Conservation (phyloP, 176 grass and related monocot genomes). For the Oropetium thomaeum region DNA sequence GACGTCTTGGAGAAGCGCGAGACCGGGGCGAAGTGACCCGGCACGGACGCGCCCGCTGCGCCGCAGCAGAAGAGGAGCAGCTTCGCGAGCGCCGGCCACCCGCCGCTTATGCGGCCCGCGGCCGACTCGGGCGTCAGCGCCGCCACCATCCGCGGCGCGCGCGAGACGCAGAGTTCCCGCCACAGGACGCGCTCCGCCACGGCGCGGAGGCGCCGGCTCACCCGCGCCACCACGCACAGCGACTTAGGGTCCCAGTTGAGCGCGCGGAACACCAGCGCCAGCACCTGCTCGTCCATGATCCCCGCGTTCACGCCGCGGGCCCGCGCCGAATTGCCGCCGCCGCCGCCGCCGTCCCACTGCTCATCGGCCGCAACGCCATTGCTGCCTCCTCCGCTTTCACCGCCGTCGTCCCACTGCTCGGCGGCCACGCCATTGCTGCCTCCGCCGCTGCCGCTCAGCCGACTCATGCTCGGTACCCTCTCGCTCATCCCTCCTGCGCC, state of each 20-base stretch:
- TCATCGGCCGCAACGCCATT: neutral
- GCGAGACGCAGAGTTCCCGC: conserved; percentile 63
- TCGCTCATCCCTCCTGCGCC: conserved; percentile 28
- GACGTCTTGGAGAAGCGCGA: conserved; percentile 89
- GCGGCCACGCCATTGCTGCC: neutral
- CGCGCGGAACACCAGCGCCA: conserved; percentile 49
- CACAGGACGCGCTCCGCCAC: conserved; percentile 64
- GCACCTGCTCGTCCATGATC: conserved; percentile 68
- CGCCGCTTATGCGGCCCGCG: conserved; percentile 44
- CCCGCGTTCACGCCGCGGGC: conserved; percentile 41
- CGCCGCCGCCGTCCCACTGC: neutral
- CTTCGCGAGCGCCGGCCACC: conserved; percentile 73
- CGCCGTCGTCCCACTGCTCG: neutral
- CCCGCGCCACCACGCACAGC: conserved; percentile 49
- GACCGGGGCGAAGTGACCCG: conserved; percentile 47
- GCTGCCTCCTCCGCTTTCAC: neutral
- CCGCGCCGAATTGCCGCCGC: conserved; percentile 13
- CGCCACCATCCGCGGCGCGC: conserved; percentile 61
- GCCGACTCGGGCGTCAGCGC: conserved; percentile 31
- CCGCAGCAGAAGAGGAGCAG: conserved; percentile 75
- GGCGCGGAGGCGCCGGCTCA: conserved; percentile 56
- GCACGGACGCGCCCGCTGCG: neutral
- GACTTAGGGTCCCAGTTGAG: conserved; percentile 64
- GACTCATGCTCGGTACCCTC: neutral
- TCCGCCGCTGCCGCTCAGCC: conserved; percentile 11